A percentile compares a stretch with the other conserved stretches of the same genome.
Evolutionary conservation across 805 yeast genomes (phyloP).

Genomic region (Hanseniaspora meyeri): DNA sequence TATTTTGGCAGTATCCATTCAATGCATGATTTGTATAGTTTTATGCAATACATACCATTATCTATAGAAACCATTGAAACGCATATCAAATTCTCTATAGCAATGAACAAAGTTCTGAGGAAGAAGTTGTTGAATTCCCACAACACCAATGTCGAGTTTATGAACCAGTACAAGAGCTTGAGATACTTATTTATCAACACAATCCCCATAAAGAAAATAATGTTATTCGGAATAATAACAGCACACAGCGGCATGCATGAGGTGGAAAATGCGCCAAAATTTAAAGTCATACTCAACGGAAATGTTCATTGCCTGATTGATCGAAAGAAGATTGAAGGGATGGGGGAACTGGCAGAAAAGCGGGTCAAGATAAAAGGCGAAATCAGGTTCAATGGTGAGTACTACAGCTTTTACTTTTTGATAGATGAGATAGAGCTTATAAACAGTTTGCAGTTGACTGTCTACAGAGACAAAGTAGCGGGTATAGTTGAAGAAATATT

Average conservation of each 20-base stretch:
- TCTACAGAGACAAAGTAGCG: background rate
- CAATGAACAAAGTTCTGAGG: background rate
- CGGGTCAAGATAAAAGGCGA: background rate
- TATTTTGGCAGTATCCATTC: background rate
- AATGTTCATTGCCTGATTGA: background rate
- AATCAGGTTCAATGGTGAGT: background rate
- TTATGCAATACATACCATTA: background rate
- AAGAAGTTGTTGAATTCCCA: background rate
- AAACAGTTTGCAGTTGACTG: background rate
- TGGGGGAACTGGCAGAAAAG: background rate
- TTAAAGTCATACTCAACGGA: background rate
- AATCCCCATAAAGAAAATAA: background rate
- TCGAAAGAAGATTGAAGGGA: background rate
- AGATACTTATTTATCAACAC: conserved; percentile 1
- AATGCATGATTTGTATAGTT: background rate
- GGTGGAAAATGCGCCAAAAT: background rate
- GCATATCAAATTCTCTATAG: background rate
- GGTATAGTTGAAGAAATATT: background rate
- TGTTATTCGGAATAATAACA: conserved; percentile 1
- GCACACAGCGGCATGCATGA: background rate
- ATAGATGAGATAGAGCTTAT: background rate
- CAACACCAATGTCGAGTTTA: background rate
- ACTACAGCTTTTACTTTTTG: background rate
- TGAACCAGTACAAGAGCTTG: background rate
- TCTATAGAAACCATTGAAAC: background rate